Evolutionary conservation across 306 rosid species (phyloP).

Genomic region (Pyrus pyrifolia): DNA sequence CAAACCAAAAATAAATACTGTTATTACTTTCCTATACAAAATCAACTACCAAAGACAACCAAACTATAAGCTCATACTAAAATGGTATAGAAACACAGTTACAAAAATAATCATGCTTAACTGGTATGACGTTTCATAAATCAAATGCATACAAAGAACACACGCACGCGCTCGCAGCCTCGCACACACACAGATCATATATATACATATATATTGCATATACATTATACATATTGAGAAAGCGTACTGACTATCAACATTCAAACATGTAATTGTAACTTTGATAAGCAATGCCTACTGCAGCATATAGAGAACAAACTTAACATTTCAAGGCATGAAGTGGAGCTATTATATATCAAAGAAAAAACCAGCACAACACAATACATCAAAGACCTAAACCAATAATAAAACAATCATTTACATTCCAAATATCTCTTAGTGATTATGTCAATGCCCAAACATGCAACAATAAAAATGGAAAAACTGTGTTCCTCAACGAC

Average conservation of each 20-base stretch:
- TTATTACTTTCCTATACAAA: background rate
- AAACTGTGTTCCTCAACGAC: slow-evolving; percentile 23
- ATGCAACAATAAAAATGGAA: background rate
- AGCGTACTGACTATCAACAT: background rate
- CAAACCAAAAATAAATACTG: background rate
- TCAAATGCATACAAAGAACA: background rate
- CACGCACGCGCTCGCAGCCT: too few species aligned
- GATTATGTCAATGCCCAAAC: slow-evolving; percentile 4
- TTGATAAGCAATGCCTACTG: background rate
- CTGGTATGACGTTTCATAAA: background rate
- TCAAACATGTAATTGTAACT: background rate
- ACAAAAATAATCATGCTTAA: background rate
- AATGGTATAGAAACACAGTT: background rate
- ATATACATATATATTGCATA: too few species aligned
- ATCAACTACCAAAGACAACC: background rate
- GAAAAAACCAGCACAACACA: background rate
- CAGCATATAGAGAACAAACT: slow-evolving; percentile 1
- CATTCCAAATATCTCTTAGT: slow-evolving; percentile 6
- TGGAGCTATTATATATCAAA: background rate
- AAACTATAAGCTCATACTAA: background rate
- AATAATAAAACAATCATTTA: slow-evolving; percentile 9
- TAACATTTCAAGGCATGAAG: background rate
- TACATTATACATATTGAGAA: background rate
- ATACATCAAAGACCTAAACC: background rate
- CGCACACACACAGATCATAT: too few species aligned